phyloP scores from a whole-genome alignment of 805 yeast species.

The Wickerhamiella bombiphila region DNA sequence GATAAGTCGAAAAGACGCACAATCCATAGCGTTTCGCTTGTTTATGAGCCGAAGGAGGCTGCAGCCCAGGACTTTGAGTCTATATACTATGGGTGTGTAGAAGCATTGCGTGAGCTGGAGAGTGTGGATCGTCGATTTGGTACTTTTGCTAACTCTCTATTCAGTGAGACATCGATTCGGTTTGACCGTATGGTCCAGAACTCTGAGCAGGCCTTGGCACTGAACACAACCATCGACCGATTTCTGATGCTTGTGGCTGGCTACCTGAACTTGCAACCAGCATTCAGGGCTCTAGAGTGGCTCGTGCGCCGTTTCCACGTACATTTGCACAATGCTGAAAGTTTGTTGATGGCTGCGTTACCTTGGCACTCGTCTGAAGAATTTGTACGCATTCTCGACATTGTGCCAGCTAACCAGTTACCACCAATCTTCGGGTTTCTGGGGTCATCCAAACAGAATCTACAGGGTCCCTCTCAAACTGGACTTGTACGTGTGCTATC shows the following conservation, averaged over 20 bases:
- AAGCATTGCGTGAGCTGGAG: slow-evolving; percentile 61
- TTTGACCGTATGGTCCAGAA: slow-evolving; percentile 76
- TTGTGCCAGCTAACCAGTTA: slow-evolving; percentile 38
- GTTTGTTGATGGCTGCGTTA: slow-evolving; percentile 51
- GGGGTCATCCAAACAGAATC: slow-evolving; percentile 46
- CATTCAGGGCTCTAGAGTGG: slow-evolving; percentile 86
- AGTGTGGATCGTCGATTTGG: slow-evolving; percentile 61
- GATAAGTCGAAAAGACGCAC: slow-evolving; percentile 80
- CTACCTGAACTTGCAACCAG: slow-evolving; percentile 57
- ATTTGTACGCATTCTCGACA: slow-evolving; percentile 61
- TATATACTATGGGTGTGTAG: slow-evolving; percentile 54
- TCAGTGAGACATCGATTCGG: slow-evolving; percentile 64
- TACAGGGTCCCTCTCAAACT: slow-evolving; percentile 48
- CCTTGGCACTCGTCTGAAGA: slow-evolving; percentile 69
- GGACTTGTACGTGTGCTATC: slow-evolving; percentile 57
- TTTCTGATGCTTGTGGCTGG: slow-evolving; percentile 65
- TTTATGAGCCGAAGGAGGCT: slow-evolving; percentile 75
- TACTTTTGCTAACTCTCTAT: slow-evolving; percentile 55
- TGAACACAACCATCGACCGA: slow-evolving; percentile 60
- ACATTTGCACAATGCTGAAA: slow-evolving; percentile 67
- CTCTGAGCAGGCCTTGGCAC: slow-evolving; percentile 56
- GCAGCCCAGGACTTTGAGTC: slow-evolving; percentile 88
- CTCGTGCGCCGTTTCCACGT: slow-evolving; percentile 76
- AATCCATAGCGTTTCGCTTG: slow-evolving; percentile 75
- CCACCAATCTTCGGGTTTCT: slow-evolving; percentile 76